Evolutionary conservation across 2,329 filamentous ascomycete species (phyloP).

Genomic region (Ambrosiella xylebori): DNA sequence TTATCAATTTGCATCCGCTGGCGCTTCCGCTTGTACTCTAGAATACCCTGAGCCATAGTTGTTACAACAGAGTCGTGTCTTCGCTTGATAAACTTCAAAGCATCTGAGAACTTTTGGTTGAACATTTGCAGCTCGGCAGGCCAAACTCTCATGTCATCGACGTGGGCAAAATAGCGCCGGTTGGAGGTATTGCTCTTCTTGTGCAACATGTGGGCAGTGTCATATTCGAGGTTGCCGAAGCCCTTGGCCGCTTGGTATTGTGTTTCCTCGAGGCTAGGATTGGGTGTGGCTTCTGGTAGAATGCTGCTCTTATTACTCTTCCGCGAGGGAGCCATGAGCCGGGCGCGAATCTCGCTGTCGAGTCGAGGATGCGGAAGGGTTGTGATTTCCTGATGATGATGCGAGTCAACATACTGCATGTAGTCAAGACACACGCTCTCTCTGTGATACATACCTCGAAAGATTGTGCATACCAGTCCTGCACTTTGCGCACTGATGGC

Average conservation of each 20-base stretch:
- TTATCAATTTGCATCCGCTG: conserved; percentile 98
- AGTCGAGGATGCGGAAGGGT: conserved; percentile 63
- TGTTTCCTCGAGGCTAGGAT: conserved; percentile 73
- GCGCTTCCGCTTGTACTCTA: conserved; percentile 91
- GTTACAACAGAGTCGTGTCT: conserved; percentile 95
- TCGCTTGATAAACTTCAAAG: conserved; percentile 84
- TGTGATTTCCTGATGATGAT: conserved; percentile 61
- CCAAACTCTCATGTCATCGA: conserved; percentile 88
- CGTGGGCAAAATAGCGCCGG: conserved; percentile 75
- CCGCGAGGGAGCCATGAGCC: conserved; percentile 53
- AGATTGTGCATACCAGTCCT: conserved; percentile 98
- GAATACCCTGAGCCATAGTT: conserved; percentile 91
- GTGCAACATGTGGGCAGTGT: conserved; percentile 27
- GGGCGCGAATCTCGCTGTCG: conserved; percentile 55
- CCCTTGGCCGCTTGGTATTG: conserved; percentile 51
- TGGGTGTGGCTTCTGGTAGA: conserved; percentile 68
- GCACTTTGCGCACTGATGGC: conserved; percentile 87
- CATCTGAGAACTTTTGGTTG: conserved; percentile 78
- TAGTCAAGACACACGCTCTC: conserved; percentile 4
- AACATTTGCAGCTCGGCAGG: conserved; percentile 87
- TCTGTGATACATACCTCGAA: conserved; percentile 60
- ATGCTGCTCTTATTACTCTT: conserved; percentile 40
- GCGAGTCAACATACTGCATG: conserved; percentile 11
- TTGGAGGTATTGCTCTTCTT: conserved; percentile 33
- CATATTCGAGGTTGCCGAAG: conserved; percentile 30